A percentile compares a stretch with the other conserved stretches of the same genome.
phyloP scores from a whole-genome alignment of 768 basidiomycete species.

The Tulasnella sp. region DNA sequence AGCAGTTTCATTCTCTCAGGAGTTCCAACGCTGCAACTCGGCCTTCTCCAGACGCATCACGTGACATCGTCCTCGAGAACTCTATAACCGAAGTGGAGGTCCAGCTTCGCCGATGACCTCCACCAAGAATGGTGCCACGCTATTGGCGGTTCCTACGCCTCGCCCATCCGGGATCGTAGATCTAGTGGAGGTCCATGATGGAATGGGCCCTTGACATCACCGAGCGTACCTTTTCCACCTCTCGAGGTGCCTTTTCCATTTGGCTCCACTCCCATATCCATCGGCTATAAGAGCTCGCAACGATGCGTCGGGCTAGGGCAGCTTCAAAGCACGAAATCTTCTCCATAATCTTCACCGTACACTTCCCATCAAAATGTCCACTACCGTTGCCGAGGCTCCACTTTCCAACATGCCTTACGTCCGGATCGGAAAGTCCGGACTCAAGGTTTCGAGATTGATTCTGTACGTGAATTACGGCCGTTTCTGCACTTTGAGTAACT shows the following conservation, averaged over 20 bases:
- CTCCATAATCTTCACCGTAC: neutral
- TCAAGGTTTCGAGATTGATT: slow-evolving; percentile 10
- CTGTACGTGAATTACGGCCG: neutral
- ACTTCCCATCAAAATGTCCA: neutral
- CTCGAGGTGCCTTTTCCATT: no score
- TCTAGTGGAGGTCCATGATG: neutral
- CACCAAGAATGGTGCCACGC: neutral
- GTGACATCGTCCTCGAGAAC: no score
- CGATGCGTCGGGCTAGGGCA: neutral
- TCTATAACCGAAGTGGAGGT: no score
- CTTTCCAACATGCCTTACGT: slow-evolving; percentile 7
- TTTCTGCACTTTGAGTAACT: no score
- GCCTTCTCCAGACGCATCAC: no score
- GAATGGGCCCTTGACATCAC: neutral
- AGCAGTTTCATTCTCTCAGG: no score
- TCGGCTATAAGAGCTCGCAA: neutral
- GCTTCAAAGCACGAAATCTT: neutral
- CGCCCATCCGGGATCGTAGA: neutral
- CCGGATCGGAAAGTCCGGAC: slow-evolving; percentile 12
- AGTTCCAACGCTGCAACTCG: no score
- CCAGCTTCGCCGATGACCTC: neutral
- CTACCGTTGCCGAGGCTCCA: neutral
- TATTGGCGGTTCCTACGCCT: neutral
- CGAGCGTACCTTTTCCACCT: neutral
- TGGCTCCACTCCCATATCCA: no score